Conservation (phyloP, 2,329 filamentous ascomycete genomes). For the Emmonsia crescens region DNA sequence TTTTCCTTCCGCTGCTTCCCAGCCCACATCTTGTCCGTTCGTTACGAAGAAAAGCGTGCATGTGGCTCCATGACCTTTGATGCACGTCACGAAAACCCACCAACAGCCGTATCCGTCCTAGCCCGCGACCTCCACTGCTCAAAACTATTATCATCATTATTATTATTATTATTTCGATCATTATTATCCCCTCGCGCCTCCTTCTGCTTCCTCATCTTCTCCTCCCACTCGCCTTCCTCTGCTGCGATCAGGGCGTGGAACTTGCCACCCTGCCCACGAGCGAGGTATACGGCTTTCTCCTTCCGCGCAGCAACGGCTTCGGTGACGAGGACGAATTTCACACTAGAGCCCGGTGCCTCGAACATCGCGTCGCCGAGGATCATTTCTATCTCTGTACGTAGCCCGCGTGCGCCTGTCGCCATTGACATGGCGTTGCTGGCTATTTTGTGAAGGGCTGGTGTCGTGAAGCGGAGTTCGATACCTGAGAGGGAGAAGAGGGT, state of each 20-base stretch:
- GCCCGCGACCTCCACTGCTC: constrained; percentile 36
- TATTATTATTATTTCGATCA: constrained; percentile 13
- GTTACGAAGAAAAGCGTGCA: too few species aligned
- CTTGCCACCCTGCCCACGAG: constrained; percentile 40
- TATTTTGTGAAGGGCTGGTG: constrained; percentile 66
- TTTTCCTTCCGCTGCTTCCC: too few species aligned
- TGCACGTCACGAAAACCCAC: constrained; percentile 8
- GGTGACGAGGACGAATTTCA: constrained; percentile 63
- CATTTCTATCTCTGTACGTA: constrained; percentile 72
- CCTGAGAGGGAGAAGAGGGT: constrained; percentile 73
- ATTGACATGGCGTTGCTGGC: constrained; percentile 58
- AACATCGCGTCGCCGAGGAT: constrained; percentile 73
- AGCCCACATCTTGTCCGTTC: too few species aligned
- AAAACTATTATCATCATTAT: constrained; percentile 26
- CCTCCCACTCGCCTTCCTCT: constrained; percentile 42
- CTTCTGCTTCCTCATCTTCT: constrained; percentile 26
- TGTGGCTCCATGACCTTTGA: too few species aligned
- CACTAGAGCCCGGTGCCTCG: constrained; percentile 55
- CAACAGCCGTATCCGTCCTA: constrained; percentile 19
- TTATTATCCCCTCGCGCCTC: constrained; percentile 18
- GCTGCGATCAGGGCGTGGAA: constrained; percentile 41
- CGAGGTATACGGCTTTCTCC: constrained; percentile 44
- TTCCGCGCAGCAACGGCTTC: constrained; percentile 55
- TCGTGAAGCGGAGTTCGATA: constrained; percentile 71
- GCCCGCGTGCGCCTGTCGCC: constrained; percentile 67